Evolutionary conservation across 2,329 filamentous ascomycete species (phyloP).

Genomic region (Byssothecium circinans): DNA sequence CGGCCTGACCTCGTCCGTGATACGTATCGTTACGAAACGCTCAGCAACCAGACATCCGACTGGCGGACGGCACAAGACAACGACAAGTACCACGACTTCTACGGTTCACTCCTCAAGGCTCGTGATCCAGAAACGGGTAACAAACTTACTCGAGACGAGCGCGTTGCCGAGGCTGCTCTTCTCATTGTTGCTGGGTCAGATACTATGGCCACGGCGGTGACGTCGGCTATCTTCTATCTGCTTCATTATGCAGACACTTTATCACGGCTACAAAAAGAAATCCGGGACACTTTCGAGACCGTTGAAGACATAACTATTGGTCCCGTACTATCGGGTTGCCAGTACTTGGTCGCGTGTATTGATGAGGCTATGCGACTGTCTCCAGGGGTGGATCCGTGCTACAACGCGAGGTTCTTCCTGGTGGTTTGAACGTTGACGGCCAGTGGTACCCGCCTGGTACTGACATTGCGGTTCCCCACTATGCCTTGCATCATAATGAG

Average conservation of each 20-base stretch:
- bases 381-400: slow-evolving; percentile 18
- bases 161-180: slow-evolving; percentile 46
- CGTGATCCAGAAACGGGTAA: slow-evolving; percentile 43
- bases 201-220: slow-evolving; percentile 34
- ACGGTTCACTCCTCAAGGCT: slow-evolving; percentile 45
- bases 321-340: slow-evolving; percentile 12
- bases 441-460: slow-evolving; percentile 18
- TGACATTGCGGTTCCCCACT: slow-evolving; percentile 17
- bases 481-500: slow-evolving; percentile 23
- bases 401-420: slow-evolving; percentile 15
- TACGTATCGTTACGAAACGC: slow-evolving; percentile 19
- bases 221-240: slow-evolving; percentile 41
- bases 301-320: slow-evolving; percentile 20
- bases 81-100: slow-evolving; percentile 34
- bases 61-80: slow-evolving; percentile 11
- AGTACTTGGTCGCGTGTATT: slow-evolving; percentile 22
- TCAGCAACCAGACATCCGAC: slow-evolving; percentile 6
- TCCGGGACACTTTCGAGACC: slow-evolving; percentile 10
- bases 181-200: slow-evolving; percentile 48
- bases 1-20: slow-evolving; percentile 31
- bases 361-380: slow-evolving; percentile 25
- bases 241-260: slow-evolving; percentile 22
- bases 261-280: slow-evolving; percentile 3
- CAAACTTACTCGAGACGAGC: slow-evolving; percentile 34
- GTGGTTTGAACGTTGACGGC: slow-evolving; percentile 19